Conservation (phyloP, 306 rosid species). For the Cucurbita argyrosperma region DNA sequence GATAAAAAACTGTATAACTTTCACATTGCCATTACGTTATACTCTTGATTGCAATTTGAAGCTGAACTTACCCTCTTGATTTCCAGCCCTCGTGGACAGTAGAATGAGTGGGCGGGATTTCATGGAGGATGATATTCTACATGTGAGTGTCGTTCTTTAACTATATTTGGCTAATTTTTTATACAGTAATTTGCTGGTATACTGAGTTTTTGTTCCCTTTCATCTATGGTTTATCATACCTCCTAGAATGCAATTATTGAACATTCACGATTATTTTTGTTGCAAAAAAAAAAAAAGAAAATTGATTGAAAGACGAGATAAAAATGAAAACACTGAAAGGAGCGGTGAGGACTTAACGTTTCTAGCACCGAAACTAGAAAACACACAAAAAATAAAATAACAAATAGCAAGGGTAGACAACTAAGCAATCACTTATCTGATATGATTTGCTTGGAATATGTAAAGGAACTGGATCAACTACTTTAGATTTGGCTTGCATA, state of each 20-base stretch:
- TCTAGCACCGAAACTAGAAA: background rate
- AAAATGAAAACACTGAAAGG: background rate
- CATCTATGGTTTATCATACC: background rate
- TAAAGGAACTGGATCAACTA: background rate
- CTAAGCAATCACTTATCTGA: background rate
- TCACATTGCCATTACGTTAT: slow-evolving; percentile 24
- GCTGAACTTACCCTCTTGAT: slow-evolving; percentile 45
- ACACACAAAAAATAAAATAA: background rate
- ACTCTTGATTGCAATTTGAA: slow-evolving; percentile 23
- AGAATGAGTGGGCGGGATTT: slow-evolving; percentile 78
- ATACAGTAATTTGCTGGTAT: background rate
- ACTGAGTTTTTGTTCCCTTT: background rate
- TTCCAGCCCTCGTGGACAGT: slow-evolving; percentile 68
- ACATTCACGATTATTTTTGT: background rate
- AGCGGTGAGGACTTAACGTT: too few species aligned
- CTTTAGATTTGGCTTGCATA: background rate
- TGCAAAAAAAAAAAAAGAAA: background rate
- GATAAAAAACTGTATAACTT: too few species aligned
- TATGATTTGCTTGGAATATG: background rate
- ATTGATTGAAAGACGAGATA: background rate
- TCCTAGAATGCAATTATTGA: background rate
- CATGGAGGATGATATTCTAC: slow-evolving; percentile 54
- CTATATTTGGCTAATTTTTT: background rate
- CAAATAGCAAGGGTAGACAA: background rate
- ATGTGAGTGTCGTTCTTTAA: slow-evolving; percentile 37